phyloP scores from a whole-genome alignment of 345 rosid genomes.

The Eucalyptus curtisii region DNA sequence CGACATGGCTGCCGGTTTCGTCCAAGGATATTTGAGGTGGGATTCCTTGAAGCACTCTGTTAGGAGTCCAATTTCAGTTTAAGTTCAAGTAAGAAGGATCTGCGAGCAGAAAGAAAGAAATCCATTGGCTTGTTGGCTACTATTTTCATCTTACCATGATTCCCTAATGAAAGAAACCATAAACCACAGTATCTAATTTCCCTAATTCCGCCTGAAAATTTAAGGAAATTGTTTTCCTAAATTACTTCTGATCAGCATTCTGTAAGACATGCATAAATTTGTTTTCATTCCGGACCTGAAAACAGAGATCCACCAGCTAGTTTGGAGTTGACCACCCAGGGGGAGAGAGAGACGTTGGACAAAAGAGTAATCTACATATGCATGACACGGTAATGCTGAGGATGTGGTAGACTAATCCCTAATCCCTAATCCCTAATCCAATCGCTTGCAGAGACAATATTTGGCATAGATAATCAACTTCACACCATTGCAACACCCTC shows the following conservation, averaged over 20 bases:
- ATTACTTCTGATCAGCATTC: neutral
- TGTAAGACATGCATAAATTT: neutral
- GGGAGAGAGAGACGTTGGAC: neutral
- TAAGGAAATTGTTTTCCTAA: neutral
- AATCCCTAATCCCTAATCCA: too few relatives aligned
- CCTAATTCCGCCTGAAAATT: accelerated
- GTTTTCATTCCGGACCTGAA: neutral
- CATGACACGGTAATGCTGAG: neutral
- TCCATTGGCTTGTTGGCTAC: neutral
- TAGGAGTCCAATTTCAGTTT: constrained; percentile 23
- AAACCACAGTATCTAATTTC: neutral
- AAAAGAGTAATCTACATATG: neutral
- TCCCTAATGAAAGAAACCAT: neutral
- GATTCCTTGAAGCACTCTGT: constrained; percentile 8
- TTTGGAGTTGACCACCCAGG: neutral
- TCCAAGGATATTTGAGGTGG: constrained; percentile 26
- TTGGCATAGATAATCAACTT: neutral
- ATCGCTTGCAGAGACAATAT: neutral
- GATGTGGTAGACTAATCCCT: neutral
- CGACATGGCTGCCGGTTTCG: neutral
- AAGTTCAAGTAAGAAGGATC: neutral
- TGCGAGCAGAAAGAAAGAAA: neutral
- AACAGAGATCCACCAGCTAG: neutral
- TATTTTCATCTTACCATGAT: neutral
- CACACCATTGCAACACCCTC: neutral